phyloP scores from a whole-genome alignment of 306 rosid genomes.

The Alnus rubra region DNA sequence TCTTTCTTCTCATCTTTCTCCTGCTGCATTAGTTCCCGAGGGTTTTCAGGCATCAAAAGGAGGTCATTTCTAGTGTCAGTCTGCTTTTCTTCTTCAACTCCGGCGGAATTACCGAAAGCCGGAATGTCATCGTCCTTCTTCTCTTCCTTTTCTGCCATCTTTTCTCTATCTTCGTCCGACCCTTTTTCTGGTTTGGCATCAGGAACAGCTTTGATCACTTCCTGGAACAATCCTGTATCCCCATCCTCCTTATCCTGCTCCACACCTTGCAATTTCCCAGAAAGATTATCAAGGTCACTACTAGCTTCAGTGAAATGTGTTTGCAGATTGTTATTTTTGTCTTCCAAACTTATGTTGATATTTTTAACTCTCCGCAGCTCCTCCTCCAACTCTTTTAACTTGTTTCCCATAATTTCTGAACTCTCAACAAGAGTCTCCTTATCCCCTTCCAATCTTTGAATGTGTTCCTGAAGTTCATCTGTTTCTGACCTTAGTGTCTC shows the following conservation, averaged over 20 bases:
- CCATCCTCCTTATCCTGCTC: conserved; percentile 53
- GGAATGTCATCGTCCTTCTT: too few species aligned
- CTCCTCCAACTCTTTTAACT: conserved; percentile 65
- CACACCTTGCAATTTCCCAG: conserved; percentile 45
- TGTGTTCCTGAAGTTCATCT: conserved; percentile 54
- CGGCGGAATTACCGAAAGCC: too few species aligned
- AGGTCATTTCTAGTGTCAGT: conserved; percentile 6
- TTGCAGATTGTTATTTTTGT: conserved; percentile 43
- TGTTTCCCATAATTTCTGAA: conserved; percentile 47
- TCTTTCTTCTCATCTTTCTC: conserved; percentile 32
- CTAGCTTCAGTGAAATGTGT: conserved; percentile 52
- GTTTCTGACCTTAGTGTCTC: conserved; percentile 61
- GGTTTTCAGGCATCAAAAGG: conserved; percentile 12
- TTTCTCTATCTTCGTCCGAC: conserved; percentile 21
- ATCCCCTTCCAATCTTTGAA: conserved; percentile 63
- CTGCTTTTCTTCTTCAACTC: conserved; percentile 31
- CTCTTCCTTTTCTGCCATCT: conserved; percentile 12
- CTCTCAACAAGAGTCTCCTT: conserved; percentile 57
- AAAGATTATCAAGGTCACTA: conserved; percentile 59
- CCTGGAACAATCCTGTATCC: conserved; percentile 20
- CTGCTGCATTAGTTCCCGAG: conserved; percentile 27
- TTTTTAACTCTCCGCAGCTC: conserved; percentile 49
- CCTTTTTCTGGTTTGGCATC: conserved; percentile 34
- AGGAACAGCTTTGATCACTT: conserved; percentile 20
- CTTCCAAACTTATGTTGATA: conserved; percentile 43